Evolutionary conservation across 176 grass and related monocot genomes (phyloP).

Genomic region (Oryza glaberrima): DNA sequence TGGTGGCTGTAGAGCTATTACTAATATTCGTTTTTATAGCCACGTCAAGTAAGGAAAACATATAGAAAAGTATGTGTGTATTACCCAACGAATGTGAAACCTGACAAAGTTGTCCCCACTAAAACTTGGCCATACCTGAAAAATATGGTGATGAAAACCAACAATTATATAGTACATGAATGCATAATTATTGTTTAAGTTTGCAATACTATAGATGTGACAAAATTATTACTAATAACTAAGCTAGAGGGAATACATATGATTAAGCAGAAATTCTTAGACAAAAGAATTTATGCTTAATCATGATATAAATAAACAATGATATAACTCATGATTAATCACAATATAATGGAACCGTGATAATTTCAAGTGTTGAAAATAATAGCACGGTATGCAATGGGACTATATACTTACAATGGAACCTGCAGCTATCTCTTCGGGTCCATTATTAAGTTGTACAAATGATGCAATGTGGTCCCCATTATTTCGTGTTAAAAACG

Average conservation of each 20-base stretch:
- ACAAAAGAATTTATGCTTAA: neutral
- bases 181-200: neutral
- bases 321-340: neutral
- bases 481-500: neutral
- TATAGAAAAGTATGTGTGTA: neutral
- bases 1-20: neutral
- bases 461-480: constrained; percentile 6
- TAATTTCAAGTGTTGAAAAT: neutral
- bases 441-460: neutral
- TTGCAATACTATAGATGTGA: neutral
- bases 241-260: neutral
- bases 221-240: neutral
- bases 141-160: neutral
- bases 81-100: constrained; percentile 37
- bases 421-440: neutral
- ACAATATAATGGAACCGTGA: neutral
- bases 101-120: constrained; percentile 30
- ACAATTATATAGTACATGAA: neutral
- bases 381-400: neutral
- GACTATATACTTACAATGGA: neutral
- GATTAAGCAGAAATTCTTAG: too few species aligned
- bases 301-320: neutral
- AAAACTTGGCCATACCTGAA: neutral
- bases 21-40: neutral
- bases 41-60: neutral